Evolutionary conservation across 352 stramenopile species (phyloP), one percentile per base, ranked within the genome.

Genomic region (Thalassiosira oceanica): DNA sequence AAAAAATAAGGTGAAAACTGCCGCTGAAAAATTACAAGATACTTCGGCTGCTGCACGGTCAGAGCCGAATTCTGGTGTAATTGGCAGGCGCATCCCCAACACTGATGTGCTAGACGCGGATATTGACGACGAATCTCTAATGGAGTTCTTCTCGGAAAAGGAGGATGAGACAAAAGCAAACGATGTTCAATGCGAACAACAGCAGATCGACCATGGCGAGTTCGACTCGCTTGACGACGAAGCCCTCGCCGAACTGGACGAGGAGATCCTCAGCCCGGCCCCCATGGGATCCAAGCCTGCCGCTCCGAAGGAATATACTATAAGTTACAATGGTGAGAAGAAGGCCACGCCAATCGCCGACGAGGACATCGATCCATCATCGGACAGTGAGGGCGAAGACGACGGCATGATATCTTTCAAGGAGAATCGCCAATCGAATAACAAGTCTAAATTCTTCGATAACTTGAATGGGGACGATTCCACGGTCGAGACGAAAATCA

Each of bases 281-380:
- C 6, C 37, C 15, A 13, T 20, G 37, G 37, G 4, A 21, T 20
- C 37, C 13, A 55, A n/a, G 45, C 15, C 15, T 11, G 31, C 15
- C 11, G 20, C 27, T 20, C 44, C 36, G 20, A 26, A 11, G 23
- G 13, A 41, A 20, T 74, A 53, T 37, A 65, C 46, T 35, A 54
- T 75, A 21, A 65, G 29, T 10, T 75, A 75, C 26, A 75, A 69
- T 44, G 27, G 56, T 27, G 56, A 75, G 27, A 65, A 65, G 43
- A 64, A 60, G 27, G 28, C 44, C 45, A 48, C 42, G 23, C 50
- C 20, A 10, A 18, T 20, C 13, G 36, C 27, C 4, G 65, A 65
- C 1, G 42, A 48, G 16, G 26, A 65, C 29, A 23, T 75, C 20
- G 48, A 54, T 21, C 21, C 28, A 26, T 61, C 39, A 16, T 61